A percentile compares a stretch with the other conserved stretches of the same genome.
These are phyloP conservation scores for Chlamydomonas eustigma DNA, from an alignment of 139 green algal species.

Conservation along the genomic window DNA sequence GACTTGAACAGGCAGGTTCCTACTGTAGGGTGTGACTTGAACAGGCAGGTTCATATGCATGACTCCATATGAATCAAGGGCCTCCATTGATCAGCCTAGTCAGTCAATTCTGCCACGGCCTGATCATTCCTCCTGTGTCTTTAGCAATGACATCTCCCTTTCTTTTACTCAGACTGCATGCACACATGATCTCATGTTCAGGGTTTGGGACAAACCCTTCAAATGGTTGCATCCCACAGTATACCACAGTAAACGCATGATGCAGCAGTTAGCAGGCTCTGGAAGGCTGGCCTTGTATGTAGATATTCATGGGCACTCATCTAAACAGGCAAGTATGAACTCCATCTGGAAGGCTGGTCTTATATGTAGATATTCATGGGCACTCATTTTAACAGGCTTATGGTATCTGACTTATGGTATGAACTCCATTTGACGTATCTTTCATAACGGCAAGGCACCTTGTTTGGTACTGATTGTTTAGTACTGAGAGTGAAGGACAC, in stretches of 20 bases:
- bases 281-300: constrained; percentile 38
- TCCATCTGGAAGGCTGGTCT: background rate
- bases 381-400: background rate
- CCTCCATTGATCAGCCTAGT: too few species aligned
- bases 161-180: too few species aligned
- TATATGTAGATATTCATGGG: constrained; percentile 1
- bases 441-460: too few species aligned
- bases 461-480: too few species aligned
- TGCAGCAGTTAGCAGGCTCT: constrained; percentile 30
- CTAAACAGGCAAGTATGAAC: constrained; percentile 21
- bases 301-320: constrained; percentile 42
- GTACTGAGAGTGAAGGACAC: too few species aligned
- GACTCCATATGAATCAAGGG: too few species aligned
- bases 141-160: too few species aligned
- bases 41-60: constrained; percentile 20
- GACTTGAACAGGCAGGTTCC: constrained; percentile 14
- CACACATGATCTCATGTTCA: too few species aligned
- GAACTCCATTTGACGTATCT: too few species aligned
- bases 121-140: too few species aligned
- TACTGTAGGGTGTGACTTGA: background rate
- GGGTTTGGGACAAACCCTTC: constrained; percentile 30
- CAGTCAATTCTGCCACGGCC: too few species aligned
- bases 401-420: too few species aligned
- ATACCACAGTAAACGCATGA: constrained; percentile 33
- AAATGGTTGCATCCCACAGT: constrained; percentile 24